Evolutionary conservation across 257 asterid species (phyloP).

Genomic region (Scutellaria galericulata): DNA sequence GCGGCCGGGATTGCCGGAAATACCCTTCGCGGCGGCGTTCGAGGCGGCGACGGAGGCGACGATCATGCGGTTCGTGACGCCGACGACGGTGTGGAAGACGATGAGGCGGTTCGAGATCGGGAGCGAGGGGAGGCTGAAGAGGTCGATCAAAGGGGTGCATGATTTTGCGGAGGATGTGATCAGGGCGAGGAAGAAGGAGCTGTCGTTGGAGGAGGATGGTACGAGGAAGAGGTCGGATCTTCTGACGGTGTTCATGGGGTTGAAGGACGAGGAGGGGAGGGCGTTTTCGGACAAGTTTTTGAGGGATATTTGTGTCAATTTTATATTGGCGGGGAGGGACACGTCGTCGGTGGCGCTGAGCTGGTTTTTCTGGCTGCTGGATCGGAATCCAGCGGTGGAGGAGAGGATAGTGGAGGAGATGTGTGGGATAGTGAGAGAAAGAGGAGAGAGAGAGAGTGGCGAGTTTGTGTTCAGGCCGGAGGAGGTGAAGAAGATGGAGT

Average conservation of each 20-base stretch:
- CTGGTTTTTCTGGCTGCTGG: slow-evolving; percentile 94
- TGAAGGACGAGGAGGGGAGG: slow-evolving; percentile 61
- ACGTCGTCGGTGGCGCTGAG: slow-evolving; percentile 94
- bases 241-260: slow-evolving; percentile 78
- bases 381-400: slow-evolving; percentile 65
- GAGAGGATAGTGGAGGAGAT: slow-evolving; percentile 72
- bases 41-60: slow-evolving; percentile 93
- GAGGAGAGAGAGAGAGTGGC: slow-evolving; percentile 55
- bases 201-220: slow-evolving; percentile 32
- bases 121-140: slow-evolving; percentile 58
- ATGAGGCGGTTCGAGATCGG: slow-evolving; percentile 70
- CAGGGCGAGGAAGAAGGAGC: slow-evolving; percentile 69
- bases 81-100: slow-evolving; percentile 74
- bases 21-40: slow-evolving; percentile 81
- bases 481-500: slow-evolving; percentile 96
- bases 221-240: slow-evolving; percentile 59
- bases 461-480: slow-evolving; percentile 64
- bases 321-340: slow-evolving; percentile 93
- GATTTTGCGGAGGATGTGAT: slow-evolving; percentile 78
- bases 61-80: slow-evolving; percentile 66
- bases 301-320: slow-evolving; percentile 89
- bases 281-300: slow-evolving; percentile 62
- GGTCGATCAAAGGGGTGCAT: slow-evolving; percentile 65
- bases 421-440: slow-evolving; percentile 55
- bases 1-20: slow-evolving; percentile 70